Percentiles rank a stretch among this genome's conserved stretches.
phyloP scores from a whole-genome alignment of 2,329 filamentous ascomycete species.

The Cladosporium sp. region DNA sequence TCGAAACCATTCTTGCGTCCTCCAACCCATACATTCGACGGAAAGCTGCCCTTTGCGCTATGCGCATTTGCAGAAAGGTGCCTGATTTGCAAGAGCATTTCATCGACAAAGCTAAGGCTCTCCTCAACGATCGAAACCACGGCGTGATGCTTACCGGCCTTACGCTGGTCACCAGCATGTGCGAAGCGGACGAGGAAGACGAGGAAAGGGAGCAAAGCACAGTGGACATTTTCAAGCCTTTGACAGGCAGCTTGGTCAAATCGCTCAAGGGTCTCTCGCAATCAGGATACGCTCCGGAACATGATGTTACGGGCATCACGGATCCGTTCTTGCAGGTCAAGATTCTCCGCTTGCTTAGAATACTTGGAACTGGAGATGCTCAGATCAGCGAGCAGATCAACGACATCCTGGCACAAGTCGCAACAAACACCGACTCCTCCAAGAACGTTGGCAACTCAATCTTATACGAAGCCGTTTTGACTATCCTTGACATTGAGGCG shows the following conservation, averaged over 20 bases:
- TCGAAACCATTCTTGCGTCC: conserved; percentile 85
- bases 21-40: conserved; percentile 97
- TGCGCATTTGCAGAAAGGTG: conserved; percentile 97
- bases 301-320: conserved; percentile 96
- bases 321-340: conserved; percentile 98
- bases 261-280: conserved; percentile 88
- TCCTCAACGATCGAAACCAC: conserved; percentile 90
- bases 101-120: conserved; percentile 81
- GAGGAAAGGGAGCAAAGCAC: conserved; percentile 84
- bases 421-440: conserved; percentile 94
- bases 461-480: conserved; percentile 92
- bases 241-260: conserved; percentile 81
- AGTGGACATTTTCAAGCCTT: conserved; percentile 82
- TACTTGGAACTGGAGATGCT: conserved; percentile 79
- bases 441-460: conserved; percentile 99
- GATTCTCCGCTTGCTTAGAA: conserved; percentile 78
- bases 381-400: conserved; percentile 96
- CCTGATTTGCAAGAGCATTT: conserved; percentile 97
- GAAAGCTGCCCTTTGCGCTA: conserved; percentile 96
- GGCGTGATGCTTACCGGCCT: conserved; percentile 90
- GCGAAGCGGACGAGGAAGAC: conserved; percentile 80
- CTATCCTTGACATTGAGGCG: conserved; percentile 95
- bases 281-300: conserved; percentile 94
- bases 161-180: conserved; percentile 85
- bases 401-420: conserved; percentile 87